Evolutionary conservation across 2,329 filamentous ascomycete genomes (phyloP).

Genomic region (Berkeleyomyces basicola): DNA sequence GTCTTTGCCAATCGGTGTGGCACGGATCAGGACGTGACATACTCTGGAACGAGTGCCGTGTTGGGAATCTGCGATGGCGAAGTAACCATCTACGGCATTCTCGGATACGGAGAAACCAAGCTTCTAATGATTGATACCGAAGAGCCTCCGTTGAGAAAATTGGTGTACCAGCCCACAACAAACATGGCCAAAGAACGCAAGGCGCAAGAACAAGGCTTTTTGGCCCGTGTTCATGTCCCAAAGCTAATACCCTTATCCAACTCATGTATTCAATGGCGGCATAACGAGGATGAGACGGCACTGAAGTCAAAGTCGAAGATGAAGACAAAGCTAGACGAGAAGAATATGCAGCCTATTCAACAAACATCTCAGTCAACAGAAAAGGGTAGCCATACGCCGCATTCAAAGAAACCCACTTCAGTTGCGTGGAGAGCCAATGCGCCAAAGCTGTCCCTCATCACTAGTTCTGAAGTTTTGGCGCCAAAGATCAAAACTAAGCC

Average conservation of each 20-base stretch:
- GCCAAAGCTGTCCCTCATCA: background rate
- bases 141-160: conserved; percentile 26
- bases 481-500: background rate
- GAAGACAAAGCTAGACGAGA: background rate
- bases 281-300: background rate
- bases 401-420: background rate
- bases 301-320: background rate
- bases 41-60: conserved; percentile 58
- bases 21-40: conserved; percentile 45
- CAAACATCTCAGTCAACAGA: too few relatives aligned
- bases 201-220: conserved; percentile 1
- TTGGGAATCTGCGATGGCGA: conserved; percentile 48
- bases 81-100: conserved; percentile 50
- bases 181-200: background rate
- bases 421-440: background rate
- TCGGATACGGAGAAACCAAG: conserved; percentile 51
- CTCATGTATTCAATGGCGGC: background rate
- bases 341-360: too few relatives aligned
- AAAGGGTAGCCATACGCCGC: background rate
- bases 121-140: conserved; percentile 51
- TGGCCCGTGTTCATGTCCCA: background rate
- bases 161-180: conserved; percentile 23
- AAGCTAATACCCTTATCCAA: background rate
- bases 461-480: background rate
- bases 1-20: conserved; percentile 57